Base-by-base conservation (phyloP, 441 rosid genomes). In the Jatropha multifida region DNA sequence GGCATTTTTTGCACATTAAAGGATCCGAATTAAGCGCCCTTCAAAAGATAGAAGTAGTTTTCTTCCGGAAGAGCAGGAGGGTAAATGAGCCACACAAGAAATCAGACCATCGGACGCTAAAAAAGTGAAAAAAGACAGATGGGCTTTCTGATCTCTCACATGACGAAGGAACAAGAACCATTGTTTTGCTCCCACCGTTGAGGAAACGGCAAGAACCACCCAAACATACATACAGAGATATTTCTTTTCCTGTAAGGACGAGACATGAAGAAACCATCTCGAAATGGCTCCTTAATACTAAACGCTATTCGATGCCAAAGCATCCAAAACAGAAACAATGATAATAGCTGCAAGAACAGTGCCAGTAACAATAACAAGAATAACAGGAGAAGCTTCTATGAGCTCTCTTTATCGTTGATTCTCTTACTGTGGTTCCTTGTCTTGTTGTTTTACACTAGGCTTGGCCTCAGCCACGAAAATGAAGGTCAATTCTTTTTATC, bases 401-500 rank as follows among this genome's bases (percentile, higher is more conserved):
- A 90, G 84, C 88, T 86, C n/a, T 88, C 91, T 40, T 58, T 87
- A 78, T 81, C 94, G 20, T 71, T 90, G 76, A 83, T 89, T 58
- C 72, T 90, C 81, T 80, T 86, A 1, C 88, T 88, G 10, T 91
- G 93, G 93, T 87, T 82, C 74, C 81, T 88, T 74, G 82, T 93
- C 77, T 86, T 89, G 80, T 83, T 89, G 46, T 82, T 90, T 69
- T 83, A 83, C 80, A 81, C 86, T 69, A 77, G 81, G 66, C 89
- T 89, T 67, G 92, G 91, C 75, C 90, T 68, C 64, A 73, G 90
- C 90, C 90, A 88, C 62, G 82, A 86, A 18, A 82, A 81, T 68
- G 85, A 84, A 85, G 96, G 92, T 92, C 62, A 69, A 6, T 3
- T 56, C 37, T 63, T 72, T 26, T 60, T 3, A 51, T 38, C 14